Base-by-base conservation (phyloP, 1,139 yeast genomes). In the Blastobotrys raffinosifermentans region DNA sequence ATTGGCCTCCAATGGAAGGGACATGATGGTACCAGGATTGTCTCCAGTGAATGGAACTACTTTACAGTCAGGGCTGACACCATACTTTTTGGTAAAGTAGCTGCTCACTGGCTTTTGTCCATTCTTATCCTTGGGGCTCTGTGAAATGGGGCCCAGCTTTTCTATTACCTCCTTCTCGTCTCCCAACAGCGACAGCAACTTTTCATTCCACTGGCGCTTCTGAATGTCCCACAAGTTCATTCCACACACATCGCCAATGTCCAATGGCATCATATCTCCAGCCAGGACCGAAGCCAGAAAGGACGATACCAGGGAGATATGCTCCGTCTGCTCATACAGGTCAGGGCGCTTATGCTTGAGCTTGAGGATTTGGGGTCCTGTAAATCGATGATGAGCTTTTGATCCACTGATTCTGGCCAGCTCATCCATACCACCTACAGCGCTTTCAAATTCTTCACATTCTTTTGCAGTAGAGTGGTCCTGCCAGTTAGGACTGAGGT, bases 241-340 rank as follows among this genome's bases (percentile, higher is more conserved):
- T 3, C 96, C 96, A 61, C 96, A 85, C 1, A 85, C 94, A 59
- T 86, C 96, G 11, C 89, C 78, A 50, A 80, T 80, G 51, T 87
- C 96, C 35, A 86, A 65, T 2, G 73, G 70, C 3, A 81, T 69
- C 25, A 81, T 64, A 37, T 67, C 50, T 7, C 94, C 95, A 18
- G 79, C 62, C 27, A 87, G 66, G 9, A 87, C 65, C 30, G 86
- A 74, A 8, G 93, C 79, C 26, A 86, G 64, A 54, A 87, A 87
- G 40, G 84, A 78, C 1, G 95, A 83, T 2, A 86, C 89, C 37
- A 87, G 64, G 0, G 89, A 74, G 33, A 87, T 82, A 39, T 82
- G 64, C 18, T 58, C 55, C 1, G 95, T 83, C 2, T 68, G 54
- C 3, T 58, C 55, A 59, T 82, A 86, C 13, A 65, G 60, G n/a